Base-by-base conservation (phyloP, 805 yeast species). In the Jamesozyma rosinii region DNA sequence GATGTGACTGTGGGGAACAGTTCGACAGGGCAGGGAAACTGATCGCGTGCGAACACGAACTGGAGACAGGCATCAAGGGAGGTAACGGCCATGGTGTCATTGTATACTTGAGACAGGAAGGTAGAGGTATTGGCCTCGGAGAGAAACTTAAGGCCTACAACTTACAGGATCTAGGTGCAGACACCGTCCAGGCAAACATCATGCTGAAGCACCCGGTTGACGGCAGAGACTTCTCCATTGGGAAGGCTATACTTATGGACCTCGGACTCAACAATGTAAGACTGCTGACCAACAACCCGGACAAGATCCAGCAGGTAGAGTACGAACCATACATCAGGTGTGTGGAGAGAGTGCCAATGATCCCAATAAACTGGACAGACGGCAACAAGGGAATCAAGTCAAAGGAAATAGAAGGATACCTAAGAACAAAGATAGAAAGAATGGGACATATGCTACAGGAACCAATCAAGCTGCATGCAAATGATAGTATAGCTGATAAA, bases 1-100 rank as follows among this genome's bases (percentile, higher is more conserved):
- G 99, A 43, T 92, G 99, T 64, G 99, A 92, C 65, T 92, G 99
- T 66, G 99, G 99, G 18, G 99, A 92, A 65, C 99, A 92, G 68
- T 85, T 92, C 55, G 97, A 92, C 64, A 96, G 94, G 64, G 97
- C 97, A 1, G 98, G 97, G 8, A 74, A 94, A 49, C 64, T 87
- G 35, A 92, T 92, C 90, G 58, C 63, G 9, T 49, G 58, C 34
- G 59, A 57, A 11, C 53, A 46, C 22, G 65, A 59, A 41, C 38
- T 43, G 10, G 55, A 54, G 21, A 47, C 59, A 8, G 50, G 54
- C 10, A 53, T 59, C 10, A 35, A 40, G 5, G 95, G 95, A 5
- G 68, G 73, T 44, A 73, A 72, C 39, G 95, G 95, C 15, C 83
- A 79, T 51, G 99, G 99, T 19, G 89, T 95, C 53, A 88, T 92